Evolutionary conservation across 2,329 filamentous ascomycete species (phyloP), one percentile per base, ranked within the genome.

Genomic region (Scytalidium lignicola): DNA sequence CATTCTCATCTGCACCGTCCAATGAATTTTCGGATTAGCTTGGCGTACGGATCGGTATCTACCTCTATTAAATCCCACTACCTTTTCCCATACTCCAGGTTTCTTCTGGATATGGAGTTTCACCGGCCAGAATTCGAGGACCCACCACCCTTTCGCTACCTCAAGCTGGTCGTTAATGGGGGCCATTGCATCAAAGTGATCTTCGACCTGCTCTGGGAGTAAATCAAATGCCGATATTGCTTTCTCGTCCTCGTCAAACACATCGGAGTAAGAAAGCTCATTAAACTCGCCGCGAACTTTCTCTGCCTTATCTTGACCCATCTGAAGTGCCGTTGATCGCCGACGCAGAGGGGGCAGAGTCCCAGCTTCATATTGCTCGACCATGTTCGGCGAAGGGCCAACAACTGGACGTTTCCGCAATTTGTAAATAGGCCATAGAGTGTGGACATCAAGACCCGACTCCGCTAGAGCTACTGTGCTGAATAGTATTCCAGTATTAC

Each of bases 401-500:
- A 62, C 56, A 2, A 49, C 51, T 1, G 70, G 70, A 40, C 51
- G 58, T 5, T 57, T 54, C 1, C 61, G 60, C n/a, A 51, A 47
- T n/a, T 56, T 55, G 50, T 71, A 72, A 1, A 54, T 48, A 0
- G 71, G 71, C 59, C 63, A 73, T 1, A 74, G 57, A 3, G 64
- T 67, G 15, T 66, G 65, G 0, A 74, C 61, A 47, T 74, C 71
- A 2, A 73, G 54, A 0, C 71, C 71, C 18, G 64, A 60, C 44
- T 71, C 68, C 17, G 69, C 69, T 1, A 74, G 64, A 2, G 56
- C 53, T 5, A 63, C 61, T 0, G 67, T 64, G 37, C 65, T 62
- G 61, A 73, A 73, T 17, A 72, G 54, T 29, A 74, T 73, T 1
- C 70, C 71, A 0, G 71, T 73, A 44, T 73, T 58, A 59, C 70